Conservation (phyloP, 2,329 filamentous ascomycete species). For the Nothopassalora personata region DNA sequence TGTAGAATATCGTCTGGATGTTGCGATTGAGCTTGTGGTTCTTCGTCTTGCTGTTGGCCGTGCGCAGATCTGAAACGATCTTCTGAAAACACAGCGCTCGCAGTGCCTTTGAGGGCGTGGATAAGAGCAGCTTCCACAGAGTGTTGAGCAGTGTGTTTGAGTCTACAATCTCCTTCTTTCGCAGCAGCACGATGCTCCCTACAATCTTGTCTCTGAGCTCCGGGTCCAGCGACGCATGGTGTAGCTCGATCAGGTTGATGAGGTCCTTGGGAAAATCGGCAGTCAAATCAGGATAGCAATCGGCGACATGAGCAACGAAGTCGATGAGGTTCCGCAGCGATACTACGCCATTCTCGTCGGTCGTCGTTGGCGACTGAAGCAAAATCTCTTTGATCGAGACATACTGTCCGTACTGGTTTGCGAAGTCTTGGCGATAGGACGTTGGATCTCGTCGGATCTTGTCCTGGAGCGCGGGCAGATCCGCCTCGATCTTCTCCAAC, state of each 20-base stretch:
- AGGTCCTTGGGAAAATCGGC: constrained; percentile 72
- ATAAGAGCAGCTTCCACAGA: constrained; percentile 86
- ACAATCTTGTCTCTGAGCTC: constrained; percentile 94
- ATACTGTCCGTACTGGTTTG: constrained; percentile 86
- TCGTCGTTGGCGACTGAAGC: constrained; percentile 71
- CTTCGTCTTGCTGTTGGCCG: constrained; percentile 76
- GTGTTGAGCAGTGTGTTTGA: constrained; percentile 79
- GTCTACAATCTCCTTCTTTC: constrained; percentile 88
- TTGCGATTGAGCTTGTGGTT: constrained; percentile 92
- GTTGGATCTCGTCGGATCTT: constrained; percentile 84
- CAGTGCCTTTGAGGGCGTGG: constrained; percentile 87
- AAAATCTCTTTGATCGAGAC: constrained; percentile 88
- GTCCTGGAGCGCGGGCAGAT: constrained; percentile 83
- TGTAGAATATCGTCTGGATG: constrained; percentile 89
- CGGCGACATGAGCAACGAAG: constrained; percentile 86
- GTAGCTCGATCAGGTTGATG: constrained; percentile 70
- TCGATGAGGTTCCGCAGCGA: constrained; percentile 89
- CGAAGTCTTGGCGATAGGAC: constrained; percentile 87
- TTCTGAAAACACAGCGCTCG: constrained; percentile 80
- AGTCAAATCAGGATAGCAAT: constrained; percentile 83
- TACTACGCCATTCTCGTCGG: constrained; percentile 70
- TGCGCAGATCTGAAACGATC: constrained; percentile 83
- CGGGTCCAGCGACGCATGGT: constrained; percentile 75
- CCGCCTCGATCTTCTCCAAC: constrained; percentile 91
- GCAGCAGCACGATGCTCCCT: constrained; percentile 76